Evolutionary conservation across 2,329 filamentous ascomycete genomes (phyloP).

Genomic region (Aspergillus arachidicola): DNA sequence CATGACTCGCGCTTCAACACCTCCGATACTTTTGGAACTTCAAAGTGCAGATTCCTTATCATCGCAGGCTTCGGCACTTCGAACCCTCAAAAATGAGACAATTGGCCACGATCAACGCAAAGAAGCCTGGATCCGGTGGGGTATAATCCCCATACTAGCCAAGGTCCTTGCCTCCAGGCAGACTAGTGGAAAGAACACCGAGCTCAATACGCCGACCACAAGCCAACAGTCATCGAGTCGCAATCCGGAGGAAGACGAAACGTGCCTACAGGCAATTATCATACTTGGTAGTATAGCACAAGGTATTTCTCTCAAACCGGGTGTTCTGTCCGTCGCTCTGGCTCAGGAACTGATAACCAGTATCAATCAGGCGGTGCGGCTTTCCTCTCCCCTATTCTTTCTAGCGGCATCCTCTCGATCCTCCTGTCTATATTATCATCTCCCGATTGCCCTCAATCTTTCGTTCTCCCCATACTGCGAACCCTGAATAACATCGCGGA

Average conservation of each 20-base stretch:
- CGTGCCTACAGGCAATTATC: slow-evolving; percentile 77
- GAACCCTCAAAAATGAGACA: slow-evolving; percentile 81
- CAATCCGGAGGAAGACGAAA: slow-evolving; percentile 65
- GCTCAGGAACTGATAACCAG: slow-evolving; percentile 21
- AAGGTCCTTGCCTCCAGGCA: slow-evolving; percentile 51
- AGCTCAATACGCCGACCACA: slow-evolving; percentile 30
- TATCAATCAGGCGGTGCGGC: slow-evolving; percentile 68
- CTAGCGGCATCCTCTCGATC: slow-evolving; percentile 67
- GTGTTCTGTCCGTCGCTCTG: background rate
- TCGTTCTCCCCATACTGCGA: slow-evolving; percentile 73
- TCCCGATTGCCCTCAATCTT: slow-evolving; percentile 62
- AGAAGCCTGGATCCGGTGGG: slow-evolving; percentile 72
- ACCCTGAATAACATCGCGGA: slow-evolving; percentile 72
- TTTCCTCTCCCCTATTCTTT: slow-evolving; percentile 74
- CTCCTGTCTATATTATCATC: slow-evolving; percentile 72
- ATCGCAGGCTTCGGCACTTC: slow-evolving; percentile 59
- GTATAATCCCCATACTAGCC: slow-evolving; percentile 61
- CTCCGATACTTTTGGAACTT: slow-evolving; percentile 61
- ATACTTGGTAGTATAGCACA: slow-evolving; percentile 83
- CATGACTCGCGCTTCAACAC: slow-evolving; percentile 59
- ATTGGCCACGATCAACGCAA: slow-evolving; percentile 88
- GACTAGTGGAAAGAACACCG: slow-evolving; percentile 36
- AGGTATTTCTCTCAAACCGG: slow-evolving; percentile 54
- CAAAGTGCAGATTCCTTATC: slow-evolving; percentile 52
- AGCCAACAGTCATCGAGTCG: slow-evolving; percentile 31